Percentiles rank a stretch among this genome's conserved stretches.
Evolutionary conservation across 83 land plant species (phyloP).

Genomic region (Picea abies): DNA sequence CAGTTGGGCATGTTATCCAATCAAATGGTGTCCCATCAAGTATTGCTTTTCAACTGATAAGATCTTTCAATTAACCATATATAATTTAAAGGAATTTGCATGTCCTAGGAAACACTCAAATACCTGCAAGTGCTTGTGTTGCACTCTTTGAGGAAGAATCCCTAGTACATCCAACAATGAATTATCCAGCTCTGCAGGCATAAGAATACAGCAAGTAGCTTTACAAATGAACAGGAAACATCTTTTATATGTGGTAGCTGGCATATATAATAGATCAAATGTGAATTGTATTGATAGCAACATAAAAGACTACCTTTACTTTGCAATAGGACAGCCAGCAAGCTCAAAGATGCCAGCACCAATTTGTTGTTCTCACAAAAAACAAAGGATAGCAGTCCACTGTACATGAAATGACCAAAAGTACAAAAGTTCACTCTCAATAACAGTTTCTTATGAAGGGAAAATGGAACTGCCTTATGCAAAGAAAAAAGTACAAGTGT

Average conservation of each 20-base stretch:
- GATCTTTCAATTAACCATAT: not conserved
- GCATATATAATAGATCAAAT: not conserved
- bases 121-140: conserved; percentile 80
- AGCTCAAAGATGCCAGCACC: conserved; percentile 75
- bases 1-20: not conserved
- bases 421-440: not conserved
- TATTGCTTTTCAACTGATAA: not conserved
- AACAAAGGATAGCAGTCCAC: conserved; percentile 65
- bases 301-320: conserved; percentile 70
- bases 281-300: not conserved
- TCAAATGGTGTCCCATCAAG: not conserved
- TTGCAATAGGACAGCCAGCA: conserved; percentile 80
- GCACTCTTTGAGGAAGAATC: conserved; percentile 90
- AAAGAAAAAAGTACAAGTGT: not conserved
- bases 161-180: conserved; percentile 92
- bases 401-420: conserved; percentile 40
- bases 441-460: not conserved
- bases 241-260: not conserved
- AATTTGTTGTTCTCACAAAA: conserved; percentile 60
- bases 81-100: not conserved
- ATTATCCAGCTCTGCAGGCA: conserved; percentile 72
- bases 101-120: conserved; percentile 13
- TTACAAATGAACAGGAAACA: not conserved
- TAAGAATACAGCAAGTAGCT: not conserved
- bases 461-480: not conserved